Evolutionary conservation across 2,329 filamentous ascomycete genomes (phyloP), one percentile per base, ranked within the genome.

Genomic region (Ceratocystis cacaofunesta): DNA sequence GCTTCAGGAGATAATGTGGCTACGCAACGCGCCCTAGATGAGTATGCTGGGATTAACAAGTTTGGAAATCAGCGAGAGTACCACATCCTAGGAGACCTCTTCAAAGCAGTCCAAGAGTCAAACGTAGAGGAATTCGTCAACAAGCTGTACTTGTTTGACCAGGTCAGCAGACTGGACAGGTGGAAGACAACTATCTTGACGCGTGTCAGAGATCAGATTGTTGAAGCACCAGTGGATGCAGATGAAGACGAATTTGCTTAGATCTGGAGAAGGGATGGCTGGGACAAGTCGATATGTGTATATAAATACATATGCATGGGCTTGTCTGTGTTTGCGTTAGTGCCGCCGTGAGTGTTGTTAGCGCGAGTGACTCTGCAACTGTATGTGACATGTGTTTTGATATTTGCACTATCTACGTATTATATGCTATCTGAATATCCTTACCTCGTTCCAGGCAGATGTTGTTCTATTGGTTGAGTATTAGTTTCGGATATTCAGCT

Each of bases 161-260:
- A 95, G 78, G 81, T 96, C 78, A 94, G 86, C 78, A 94, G 94
- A 80, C 78, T 97, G 72, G 92, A 96, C 74, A 94, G 92, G 79
- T 97, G 92, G 92, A 96, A 96, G 87, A 96, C 89, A 62, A 89
- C 87, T 41, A 78, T 96, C 66, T 76, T 96, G 69, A 78, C 95
- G 72, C 83, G 85, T 70, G 82, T 96, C 72, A 96, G 96, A 85
- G 86, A 86, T 71, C 80, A 80, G 64, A 95, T 96, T 71, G 87
- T 92, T 76, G 79, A 75, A 68, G 73, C 74, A 19, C 75, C 76
- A 63, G 76, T 77, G 64, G 76, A 78, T 71, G 62, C 65, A 19
- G 69, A 69, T 30, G 69, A 69, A 46, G 69, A 69, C 64, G 69
- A 69, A 66, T 69, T 69, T 66, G 68, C 68, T 48, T 69, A 66